Base-by-base conservation (phyloP, 192 early-diverging fungal genomes). In the Entomortierella beljakovae region DNA sequence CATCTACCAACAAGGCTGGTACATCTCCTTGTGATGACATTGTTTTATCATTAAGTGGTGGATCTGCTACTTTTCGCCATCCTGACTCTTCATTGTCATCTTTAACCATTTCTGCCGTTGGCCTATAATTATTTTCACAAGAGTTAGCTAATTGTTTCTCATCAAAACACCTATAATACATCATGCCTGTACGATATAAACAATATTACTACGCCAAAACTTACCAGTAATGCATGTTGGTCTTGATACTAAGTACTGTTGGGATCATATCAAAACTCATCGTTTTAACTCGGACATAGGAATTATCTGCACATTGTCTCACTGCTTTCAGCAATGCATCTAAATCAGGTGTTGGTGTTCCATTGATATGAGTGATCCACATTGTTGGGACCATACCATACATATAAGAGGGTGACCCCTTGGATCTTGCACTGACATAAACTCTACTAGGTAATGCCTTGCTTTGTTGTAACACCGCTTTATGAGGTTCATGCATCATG, bases 191-290 rank as follows among this genome's bases (percentile, higher is more conserved):
- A n/a, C n/a, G n/a, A n/a, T n/a, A n/a, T n/a, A n/a, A n/a, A n/a
- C n/a, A n/a, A 53, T 16, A 35, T 34, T 15, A 18, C 68, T 50
- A 46, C 20, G 20, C 11, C 6, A 32, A 3, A 9, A 42, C 71
- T 55, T 69, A 83, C 85, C 88, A 93, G 70, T 94, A 94, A 59
- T 92, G 91, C 60, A 85, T 64, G 34, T 88, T 87, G 37, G 88
- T 87, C 81, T 92, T 92, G 70, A 95, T 84, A 64, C 85, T 88
- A 23, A 92, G 61, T n/a, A 95, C 90, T 1, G 84, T 83, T 11
- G 92, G 92, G 3, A 94, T 88, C 66, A 87, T 87, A 61, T 95
- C 94, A 73, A 95, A 93, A 22, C 85, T 90, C 56, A 93, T 85
- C n/a, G 87, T 87, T 66, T 91, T 91, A 23, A 95, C 85, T 18